phyloP scores from a whole-genome alignment of 495 filamentous ascomycete species.

The Neurospora sp. region DNA sequence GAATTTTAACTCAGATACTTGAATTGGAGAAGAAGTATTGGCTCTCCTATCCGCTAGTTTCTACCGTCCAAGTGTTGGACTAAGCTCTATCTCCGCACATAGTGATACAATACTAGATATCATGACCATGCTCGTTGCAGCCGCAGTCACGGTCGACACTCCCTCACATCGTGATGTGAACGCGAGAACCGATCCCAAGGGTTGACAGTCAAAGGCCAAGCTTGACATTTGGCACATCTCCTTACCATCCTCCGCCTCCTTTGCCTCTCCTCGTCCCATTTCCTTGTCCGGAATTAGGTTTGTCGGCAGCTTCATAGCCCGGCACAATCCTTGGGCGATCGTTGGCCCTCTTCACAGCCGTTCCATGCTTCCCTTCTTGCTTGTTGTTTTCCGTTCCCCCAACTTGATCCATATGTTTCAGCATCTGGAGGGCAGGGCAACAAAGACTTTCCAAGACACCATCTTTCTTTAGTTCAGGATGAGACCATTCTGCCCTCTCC shows the following conservation, averaged over 20 bases:
- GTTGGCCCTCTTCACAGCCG: background rate
- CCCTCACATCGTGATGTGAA: too few relatives aligned
- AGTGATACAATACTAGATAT: too few relatives aligned
- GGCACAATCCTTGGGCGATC: background rate
- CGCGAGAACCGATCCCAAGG: too few relatives aligned
- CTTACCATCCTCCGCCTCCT: background rate
- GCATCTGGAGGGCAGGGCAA: conserved; percentile 19
- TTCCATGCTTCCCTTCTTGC: conserved; percentile 2
- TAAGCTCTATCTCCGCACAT: background rate
- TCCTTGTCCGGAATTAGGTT: background rate
- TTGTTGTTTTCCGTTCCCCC: conserved; percentile 21
- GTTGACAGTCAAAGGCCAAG: background rate
- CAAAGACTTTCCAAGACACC: conserved; percentile 17
- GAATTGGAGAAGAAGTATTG: too few relatives aligned
- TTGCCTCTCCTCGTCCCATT: background rate
- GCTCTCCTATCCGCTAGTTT: too few relatives aligned
- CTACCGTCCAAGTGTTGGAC: too few relatives aligned
- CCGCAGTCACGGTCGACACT: too few relatives aligned
- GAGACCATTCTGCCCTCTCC: conserved; percentile 29
- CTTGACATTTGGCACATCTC: background rate
- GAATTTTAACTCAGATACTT: too few relatives aligned
- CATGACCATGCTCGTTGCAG: too few relatives aligned
- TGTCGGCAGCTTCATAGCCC: background rate
- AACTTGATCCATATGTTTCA: conserved; percentile 26
- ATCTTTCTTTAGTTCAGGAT: conserved; percentile 10